phyloP scores from a whole-genome alignment of 2,329 filamentous ascomycete genomes.

The Aspergillus versicolor region DNA sequence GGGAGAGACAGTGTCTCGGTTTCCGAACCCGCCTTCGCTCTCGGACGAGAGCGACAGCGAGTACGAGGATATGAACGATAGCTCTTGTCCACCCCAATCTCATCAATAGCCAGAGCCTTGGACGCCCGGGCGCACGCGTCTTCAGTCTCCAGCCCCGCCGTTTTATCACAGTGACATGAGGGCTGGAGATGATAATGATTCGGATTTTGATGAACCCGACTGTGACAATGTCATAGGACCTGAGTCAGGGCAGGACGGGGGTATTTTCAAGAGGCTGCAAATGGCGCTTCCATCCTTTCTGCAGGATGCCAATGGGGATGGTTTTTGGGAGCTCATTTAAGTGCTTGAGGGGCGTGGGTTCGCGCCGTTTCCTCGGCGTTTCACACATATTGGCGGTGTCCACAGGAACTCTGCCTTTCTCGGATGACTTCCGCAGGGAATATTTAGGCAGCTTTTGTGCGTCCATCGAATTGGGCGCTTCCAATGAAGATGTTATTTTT shows the following conservation, averaged over 20 bases:
- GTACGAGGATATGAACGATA: too few species aligned
- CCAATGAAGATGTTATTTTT: neutral
- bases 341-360: neutral
- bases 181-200: neutral
- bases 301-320: neutral
- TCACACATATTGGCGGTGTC: neutral
- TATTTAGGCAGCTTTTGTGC: neutral
- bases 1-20: too few species aligned
- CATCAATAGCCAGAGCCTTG: neutral
- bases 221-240: neutral
- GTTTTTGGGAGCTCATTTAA: neutral
- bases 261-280: neutral
- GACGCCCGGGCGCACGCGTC: neutral
- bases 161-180: neutral
- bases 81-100: neutral
- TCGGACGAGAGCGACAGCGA: too few species aligned
- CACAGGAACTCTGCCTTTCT: neutral
- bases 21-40: too few species aligned
- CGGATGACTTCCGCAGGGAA: neutral
- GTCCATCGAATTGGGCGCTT: neutral
- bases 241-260: neutral
- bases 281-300: neutral
- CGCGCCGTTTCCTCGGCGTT: neutral
- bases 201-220: neutral
- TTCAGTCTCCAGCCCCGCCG: neutral